A percentile compares a stretch with the other conserved stretches of the same genome.
Evolutionary conservation across 306 rosid genomes (phyloP).

Genomic region (Luffa acutangula): DNA sequence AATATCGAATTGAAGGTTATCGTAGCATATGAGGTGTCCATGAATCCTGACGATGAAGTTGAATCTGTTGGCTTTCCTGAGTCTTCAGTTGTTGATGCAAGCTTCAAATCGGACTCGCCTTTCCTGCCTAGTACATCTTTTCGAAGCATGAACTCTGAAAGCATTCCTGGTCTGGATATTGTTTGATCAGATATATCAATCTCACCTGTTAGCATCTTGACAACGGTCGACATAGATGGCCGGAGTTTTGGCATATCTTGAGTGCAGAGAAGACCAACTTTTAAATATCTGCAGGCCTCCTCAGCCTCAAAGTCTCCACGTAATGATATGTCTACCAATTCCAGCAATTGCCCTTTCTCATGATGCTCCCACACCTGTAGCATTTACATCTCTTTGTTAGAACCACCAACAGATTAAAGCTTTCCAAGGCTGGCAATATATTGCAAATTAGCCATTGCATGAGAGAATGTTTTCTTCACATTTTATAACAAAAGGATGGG

Average conservation of each 20-base stretch:
- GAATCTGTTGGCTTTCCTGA: conserved; percentile 24
- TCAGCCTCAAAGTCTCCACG: conserved; percentile 22
- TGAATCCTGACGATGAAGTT: conserved; percentile 26
- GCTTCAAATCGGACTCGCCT: conserved; percentile 13
- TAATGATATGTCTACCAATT: conserved; percentile 35
- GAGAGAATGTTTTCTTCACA: neutral
- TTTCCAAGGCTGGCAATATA: neutral
- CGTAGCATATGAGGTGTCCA: conserved; percentile 30
- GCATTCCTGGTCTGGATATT: conserved; percentile 55
- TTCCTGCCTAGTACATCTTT: conserved; percentile 14
- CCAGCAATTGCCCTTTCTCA: conserved; percentile 41
- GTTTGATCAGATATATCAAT: conserved; percentile 26
- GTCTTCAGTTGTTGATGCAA: conserved; percentile 17
- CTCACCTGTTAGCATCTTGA: conserved; percentile 53
- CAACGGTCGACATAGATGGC: conserved; percentile 60
- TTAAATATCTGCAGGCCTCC: conserved; percentile 52
- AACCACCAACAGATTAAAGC: neutral
- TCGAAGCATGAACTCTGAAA: conserved; percentile 37
- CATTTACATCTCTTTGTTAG: neutral
- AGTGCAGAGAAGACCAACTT: conserved; percentile 70
- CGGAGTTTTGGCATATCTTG: conserved; percentile 70
- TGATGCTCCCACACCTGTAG: conserved; percentile 55
- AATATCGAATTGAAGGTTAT: conserved; percentile 65
- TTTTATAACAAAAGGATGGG: neutral
- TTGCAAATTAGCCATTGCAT: neutral